phyloP scores from a whole-genome alignment of 257 asterid genomes.

The Apocynum venetum region DNA sequence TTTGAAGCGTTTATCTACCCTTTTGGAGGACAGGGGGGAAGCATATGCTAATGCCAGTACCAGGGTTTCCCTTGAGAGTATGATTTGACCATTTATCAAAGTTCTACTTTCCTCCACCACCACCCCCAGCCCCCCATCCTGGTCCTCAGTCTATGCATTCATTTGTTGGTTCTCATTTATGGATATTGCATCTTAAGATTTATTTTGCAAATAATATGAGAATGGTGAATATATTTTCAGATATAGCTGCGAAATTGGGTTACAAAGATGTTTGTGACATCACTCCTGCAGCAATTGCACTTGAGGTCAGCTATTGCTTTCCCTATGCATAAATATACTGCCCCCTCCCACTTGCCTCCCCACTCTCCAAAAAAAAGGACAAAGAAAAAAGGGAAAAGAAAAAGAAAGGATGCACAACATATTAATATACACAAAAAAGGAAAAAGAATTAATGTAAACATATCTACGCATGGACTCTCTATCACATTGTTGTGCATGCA shows the following conservation, averaged over 20 bases:
- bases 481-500: not conserved
- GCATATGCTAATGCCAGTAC: constrained; percentile 71
- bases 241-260: constrained; percentile 58
- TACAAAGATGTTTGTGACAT: constrained; percentile 50
- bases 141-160: not conserved
- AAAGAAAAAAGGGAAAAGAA: too few relatives aligned
- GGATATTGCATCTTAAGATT: not conserved
- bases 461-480: not conserved
- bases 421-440: not conserved
- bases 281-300: constrained; percentile 62
- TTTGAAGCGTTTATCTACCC: constrained; percentile 55
- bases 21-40: constrained; percentile 72
- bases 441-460: not conserved
- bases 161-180: not conserved
- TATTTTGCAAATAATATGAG: constrained; percentile 2
- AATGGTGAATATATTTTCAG: constrained; percentile 25
- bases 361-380: not conserved
- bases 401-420: not conserved
- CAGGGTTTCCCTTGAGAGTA: constrained; percentile 73
- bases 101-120: not conserved
- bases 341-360: not conserved
- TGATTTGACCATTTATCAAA: constrained; percentile 10
- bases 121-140: not conserved
- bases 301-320: constrained; percentile 50
- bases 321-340: not conserved